These are phyloP conservation scores for Geotrichum ghanense DNA, from an alignment of 805 yeast species.

Conservation along the genomic window DNA sequence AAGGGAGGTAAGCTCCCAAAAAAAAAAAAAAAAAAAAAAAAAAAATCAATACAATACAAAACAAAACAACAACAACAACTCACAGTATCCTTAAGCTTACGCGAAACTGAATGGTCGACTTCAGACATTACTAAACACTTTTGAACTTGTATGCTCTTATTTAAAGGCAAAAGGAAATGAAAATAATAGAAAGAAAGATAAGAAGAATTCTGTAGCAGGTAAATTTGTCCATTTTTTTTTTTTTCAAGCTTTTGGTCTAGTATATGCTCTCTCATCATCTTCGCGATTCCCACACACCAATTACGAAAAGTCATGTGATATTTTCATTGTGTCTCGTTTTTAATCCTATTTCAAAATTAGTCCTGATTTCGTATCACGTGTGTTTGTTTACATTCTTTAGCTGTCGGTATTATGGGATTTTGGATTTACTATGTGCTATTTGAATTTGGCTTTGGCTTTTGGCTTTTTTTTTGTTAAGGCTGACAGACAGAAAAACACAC, in stretches of 20 bases:
- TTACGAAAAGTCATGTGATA: conserved; percentile 1
- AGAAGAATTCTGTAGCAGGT: no score
- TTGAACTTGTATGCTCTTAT: no score
- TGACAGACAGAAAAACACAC: no score
- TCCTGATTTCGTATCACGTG: not conserved
- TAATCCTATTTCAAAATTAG: not conserved
- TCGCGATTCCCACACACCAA: not conserved
- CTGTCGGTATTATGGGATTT: no score
- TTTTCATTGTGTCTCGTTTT: not conserved
- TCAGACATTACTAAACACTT: conserved; percentile 1
- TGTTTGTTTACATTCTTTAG: not conserved
- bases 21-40: not conserved
- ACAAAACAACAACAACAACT: not conserved
- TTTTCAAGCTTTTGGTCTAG: no score
- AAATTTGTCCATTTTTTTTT: no score
- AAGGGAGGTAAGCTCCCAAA: not conserved
- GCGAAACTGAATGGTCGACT: conserved; percentile 27
- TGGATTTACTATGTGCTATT: no score
- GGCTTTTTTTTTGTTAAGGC: no score
- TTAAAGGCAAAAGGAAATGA: not conserved
- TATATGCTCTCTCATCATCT: no score
- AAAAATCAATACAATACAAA: conserved; percentile 10
- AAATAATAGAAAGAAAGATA: no score
- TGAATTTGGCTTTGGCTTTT: no score
- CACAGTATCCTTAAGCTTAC: conserved; percentile 42